Conservation (phyloP, 805 yeast genomes). For the Yarrowia deformans region DNA sequence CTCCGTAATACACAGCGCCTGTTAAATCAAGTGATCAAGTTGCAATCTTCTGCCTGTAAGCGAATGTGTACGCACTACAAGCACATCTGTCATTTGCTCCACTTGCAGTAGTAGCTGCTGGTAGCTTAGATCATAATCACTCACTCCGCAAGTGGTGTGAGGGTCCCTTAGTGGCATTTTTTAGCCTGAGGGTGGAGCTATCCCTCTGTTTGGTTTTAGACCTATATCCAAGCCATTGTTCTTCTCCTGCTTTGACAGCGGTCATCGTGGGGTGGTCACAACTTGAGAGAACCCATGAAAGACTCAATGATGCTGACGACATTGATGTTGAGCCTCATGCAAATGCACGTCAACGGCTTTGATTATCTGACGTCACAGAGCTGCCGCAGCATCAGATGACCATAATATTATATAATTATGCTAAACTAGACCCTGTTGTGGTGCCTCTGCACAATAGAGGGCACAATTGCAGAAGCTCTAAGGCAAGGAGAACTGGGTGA, state of each 20-base stretch:
- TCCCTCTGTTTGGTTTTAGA: not conserved
- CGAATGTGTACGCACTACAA: constrained; percentile 1
- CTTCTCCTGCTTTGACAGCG: not conserved
- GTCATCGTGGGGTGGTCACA: not conserved
- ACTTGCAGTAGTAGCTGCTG: not conserved
- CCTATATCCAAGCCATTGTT: not conserved
- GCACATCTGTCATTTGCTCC: not conserved
- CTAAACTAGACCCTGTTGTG: constrained; percentile 4
- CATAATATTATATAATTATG: not conserved
- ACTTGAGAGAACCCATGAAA: not conserved
- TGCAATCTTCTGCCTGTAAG: not conserved
- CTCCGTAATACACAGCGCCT: not conserved
- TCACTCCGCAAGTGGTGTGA: not conserved
- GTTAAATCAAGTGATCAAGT: no score
- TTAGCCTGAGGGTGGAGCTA: constrained; percentile 9
- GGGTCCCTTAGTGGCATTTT: not conserved
- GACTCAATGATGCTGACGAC: not conserved
- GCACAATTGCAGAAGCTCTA: not conserved
- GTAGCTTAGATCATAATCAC: not conserved
- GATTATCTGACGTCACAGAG: not conserved
- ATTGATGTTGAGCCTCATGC: no score
- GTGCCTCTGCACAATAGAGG: not conserved
- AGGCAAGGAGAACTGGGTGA: not conserved
- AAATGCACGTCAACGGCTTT: not conserved
- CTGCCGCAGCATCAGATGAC: constrained; percentile 2